Evolutionary conservation across 1,139 yeast species (phyloP).

Genomic region (Scheffersomyces lignicola): DNA sequence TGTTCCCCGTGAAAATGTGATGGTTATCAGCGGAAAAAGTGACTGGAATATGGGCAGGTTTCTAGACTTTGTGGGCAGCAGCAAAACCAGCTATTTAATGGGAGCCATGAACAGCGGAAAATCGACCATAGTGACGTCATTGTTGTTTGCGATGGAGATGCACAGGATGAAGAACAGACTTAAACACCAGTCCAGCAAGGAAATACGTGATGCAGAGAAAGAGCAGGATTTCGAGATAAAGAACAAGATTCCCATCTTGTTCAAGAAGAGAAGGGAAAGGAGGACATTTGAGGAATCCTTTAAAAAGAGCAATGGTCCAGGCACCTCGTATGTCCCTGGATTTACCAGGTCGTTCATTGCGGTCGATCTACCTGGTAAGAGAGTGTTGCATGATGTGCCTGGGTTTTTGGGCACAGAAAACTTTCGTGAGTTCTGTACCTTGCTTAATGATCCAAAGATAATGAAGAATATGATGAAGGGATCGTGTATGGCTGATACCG

Average conservation of each 20-base stretch:
- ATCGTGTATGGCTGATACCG: conserved; percentile 29
- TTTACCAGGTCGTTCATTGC: conserved; percentile 51
- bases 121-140: conserved; percentile 58
- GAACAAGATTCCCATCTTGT: conserved; percentile 9
- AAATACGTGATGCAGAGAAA: conserved; percentile 16
- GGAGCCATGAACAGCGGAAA: conserved; percentile 83
- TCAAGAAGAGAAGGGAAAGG: conserved; percentile 12
- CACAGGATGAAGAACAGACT: conserved; percentile 9
- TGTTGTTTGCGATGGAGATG: conserved; percentile 31
- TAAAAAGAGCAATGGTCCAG: conserved; percentile 38
- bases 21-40: conserved; percentile 48
- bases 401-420: conserved; percentile 40
- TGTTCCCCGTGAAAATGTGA: conserved; percentile 46
- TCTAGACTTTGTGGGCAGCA: conserved; percentile 35
- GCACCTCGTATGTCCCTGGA: conserved; percentile 55
- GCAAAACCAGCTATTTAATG: conserved; percentile 49
- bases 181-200: conserved; percentile 11
- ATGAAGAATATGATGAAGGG: conserved; percentile 39
- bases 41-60: conserved; percentile 51
- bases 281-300: conserved; percentile 14
- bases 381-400: conserved; percentile 54
- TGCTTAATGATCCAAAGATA: conserved; percentile 48
- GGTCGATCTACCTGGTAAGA: conserved; percentile 27
- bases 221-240: conserved; percentile 15
- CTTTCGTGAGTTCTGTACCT: conserved; percentile 31